phyloP scores from a whole-genome alignment of 2,329 filamentous ascomycete species.

The Ceratocystiopsis sp. region DNA sequence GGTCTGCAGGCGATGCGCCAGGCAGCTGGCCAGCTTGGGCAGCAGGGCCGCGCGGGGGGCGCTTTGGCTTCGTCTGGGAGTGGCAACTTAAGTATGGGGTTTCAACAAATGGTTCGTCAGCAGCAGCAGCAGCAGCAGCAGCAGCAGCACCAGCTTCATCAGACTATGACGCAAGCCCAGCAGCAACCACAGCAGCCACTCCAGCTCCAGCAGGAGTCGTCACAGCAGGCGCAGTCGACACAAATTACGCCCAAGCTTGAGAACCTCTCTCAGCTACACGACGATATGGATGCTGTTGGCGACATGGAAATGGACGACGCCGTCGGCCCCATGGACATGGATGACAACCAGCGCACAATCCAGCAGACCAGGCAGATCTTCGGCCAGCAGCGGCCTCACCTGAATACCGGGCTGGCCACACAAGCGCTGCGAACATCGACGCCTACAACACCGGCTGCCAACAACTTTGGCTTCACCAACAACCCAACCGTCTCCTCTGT shows the following conservation, averaged over 20 bases:
- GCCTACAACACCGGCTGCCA: conserved; percentile 66
- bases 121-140: conserved; percentile 18
- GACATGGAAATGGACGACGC: conserved; percentile 96
- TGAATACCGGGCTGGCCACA: conserved; percentile 59
- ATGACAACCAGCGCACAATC: conserved; percentile 45
- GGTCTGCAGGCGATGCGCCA: conserved; percentile 7
- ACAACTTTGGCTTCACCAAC: conserved; percentile 66
- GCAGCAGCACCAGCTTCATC: neutral
- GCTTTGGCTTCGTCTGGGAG: conserved; percentile 4
- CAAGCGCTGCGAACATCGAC: conserved; percentile 73
- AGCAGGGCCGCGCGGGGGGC: conserved; percentile 11
- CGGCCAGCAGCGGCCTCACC: conserved; percentile 49
- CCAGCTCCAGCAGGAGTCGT: conserved; percentile 10
- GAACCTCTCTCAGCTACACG: conserved; percentile 25
- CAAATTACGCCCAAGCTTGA: conserved; percentile 7
- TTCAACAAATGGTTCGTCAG: conserved; percentile 26
- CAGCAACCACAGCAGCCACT: conserved; percentile 16
- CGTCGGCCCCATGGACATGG: conserved; percentile 46
- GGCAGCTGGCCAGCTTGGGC: conserved; percentile 7
- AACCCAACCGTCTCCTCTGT: conserved; percentile 95
- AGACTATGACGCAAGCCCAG: conserved; percentile 1
- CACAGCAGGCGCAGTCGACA: conserved; percentile 7
- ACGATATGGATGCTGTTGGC: conserved; percentile 71
- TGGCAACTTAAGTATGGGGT: conserved; percentile 8
- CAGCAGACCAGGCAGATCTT: conserved; percentile 56